phyloP scores from a whole-genome alignment of 352 stramenopile genomes.

The Pythium folliculosum region DNA sequence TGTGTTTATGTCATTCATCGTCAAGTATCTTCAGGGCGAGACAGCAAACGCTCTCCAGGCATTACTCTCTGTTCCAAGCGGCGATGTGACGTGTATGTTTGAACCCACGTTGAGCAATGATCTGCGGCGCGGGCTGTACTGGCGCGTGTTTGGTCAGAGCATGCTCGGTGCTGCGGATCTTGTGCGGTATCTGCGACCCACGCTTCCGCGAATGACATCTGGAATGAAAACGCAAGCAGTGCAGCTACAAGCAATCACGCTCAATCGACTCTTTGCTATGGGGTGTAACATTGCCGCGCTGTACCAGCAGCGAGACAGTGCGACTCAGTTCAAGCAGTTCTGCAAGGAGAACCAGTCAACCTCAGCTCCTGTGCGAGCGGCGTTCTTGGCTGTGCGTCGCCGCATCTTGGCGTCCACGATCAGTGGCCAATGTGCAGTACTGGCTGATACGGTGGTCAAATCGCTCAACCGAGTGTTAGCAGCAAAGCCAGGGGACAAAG shows the following conservation, averaged over 20 bases:
- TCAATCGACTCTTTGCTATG: conserved; percentile 52
- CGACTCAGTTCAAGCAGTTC: conserved; percentile 55
- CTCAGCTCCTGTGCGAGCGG: conserved; percentile 35
- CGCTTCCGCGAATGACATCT: conserved; percentile 49
- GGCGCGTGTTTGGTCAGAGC: conserved; percentile 71
- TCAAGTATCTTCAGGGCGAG: conserved; percentile 66
- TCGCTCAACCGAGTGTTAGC: neutral
- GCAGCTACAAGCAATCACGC: conserved; percentile 48
- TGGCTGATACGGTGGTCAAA: neutral
- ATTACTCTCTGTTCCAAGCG: conserved; percentile 46
- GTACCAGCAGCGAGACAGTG: conserved; percentile 63
- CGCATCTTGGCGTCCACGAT: conserved; percentile 36
- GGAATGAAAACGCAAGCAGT: conserved; percentile 56
- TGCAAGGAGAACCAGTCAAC: conserved; percentile 43
- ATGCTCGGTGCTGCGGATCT: conserved; percentile 69
- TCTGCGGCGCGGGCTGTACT: conserved; percentile 49
- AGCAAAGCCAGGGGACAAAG: neutral
- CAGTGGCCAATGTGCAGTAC: conserved; percentile 13
- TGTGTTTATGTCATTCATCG: conserved; percentile 77
- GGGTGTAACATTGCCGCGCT: conserved; percentile 54
- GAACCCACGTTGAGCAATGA: conserved; percentile 15
- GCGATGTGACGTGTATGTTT: conserved; percentile 70
- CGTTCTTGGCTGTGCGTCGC: conserved; percentile 53
- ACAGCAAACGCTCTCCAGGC: conserved; percentile 44
- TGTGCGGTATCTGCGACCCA: conserved; percentile 59